These are phyloP conservation scores for Vinca major DNA, from an alignment of 305 asterid species.

Conservation along the genomic window DNA sequence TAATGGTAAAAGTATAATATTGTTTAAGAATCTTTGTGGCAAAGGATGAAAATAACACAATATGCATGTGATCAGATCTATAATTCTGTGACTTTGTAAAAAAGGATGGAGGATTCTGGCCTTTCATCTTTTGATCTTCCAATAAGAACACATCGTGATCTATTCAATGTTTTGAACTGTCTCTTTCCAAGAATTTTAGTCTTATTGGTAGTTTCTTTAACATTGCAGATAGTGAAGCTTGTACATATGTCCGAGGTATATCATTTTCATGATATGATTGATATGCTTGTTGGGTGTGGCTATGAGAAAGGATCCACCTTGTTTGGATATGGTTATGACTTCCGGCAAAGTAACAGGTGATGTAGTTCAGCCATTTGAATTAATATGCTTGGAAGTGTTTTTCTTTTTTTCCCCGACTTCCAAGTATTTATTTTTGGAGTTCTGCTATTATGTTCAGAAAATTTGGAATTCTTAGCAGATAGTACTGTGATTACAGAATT, in stretches of 20 bases:
- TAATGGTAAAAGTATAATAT: neutral
- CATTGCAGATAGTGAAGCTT: slow-evolving; percentile 58
- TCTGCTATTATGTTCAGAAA: slow-evolving; percentile 1
- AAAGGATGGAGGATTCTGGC: neutral
- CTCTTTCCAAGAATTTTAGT: neutral
- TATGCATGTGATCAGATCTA: neutral
- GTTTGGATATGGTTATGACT: slow-evolving; percentile 91
- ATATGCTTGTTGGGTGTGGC: slow-evolving; percentile 95
- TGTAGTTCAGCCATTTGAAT: slow-evolving; percentile 9
- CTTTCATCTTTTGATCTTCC: neutral
- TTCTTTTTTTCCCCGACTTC: neutral
- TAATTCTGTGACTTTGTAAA: neutral
- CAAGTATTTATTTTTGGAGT: slow-evolving; percentile 3
- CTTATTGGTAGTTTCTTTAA: neutral
- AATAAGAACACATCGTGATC: neutral
- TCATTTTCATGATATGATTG: slow-evolving; percentile 94
- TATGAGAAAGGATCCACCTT: slow-evolving; percentile 79
- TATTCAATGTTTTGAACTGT: neutral
- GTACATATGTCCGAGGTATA: slow-evolving; percentile 47
- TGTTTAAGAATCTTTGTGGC: neutral
- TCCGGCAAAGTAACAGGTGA: slow-evolving; percentile 95
- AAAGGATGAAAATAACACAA: neutral
- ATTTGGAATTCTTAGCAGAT: slow-evolving; percentile 7
- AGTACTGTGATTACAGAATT: slow-evolving; percentile 37
- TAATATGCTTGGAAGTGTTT: too few relatives aligned